A percentile compares a stretch with the other conserved stretches of the same genome.
Evolutionary conservation across 1,139 yeast species (phyloP).

Genomic region (Taiozyma onychis): DNA sequence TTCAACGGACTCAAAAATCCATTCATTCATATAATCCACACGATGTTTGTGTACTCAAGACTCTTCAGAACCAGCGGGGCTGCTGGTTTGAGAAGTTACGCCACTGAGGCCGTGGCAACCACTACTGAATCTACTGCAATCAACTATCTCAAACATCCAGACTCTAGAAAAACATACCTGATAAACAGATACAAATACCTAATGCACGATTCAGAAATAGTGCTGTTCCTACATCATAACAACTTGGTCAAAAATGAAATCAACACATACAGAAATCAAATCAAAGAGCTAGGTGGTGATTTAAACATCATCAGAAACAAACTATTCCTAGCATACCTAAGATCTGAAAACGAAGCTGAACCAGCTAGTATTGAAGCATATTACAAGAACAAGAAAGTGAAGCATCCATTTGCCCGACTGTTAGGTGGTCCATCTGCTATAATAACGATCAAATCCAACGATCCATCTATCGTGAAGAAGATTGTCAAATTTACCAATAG

Average conservation of each 20-base stretch:
- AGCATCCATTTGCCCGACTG: constrained; percentile 65
- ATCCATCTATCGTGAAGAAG: constrained; percentile 61
- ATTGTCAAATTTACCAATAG: constrained; percentile 55
- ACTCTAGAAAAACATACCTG: constrained; percentile 75
- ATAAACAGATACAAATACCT: constrained; percentile 72
- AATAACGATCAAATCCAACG: constrained; percentile 60
- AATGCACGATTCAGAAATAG: constrained; percentile 60
- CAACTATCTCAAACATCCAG: constrained; percentile 24
- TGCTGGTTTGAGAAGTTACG: constrained; percentile 11
- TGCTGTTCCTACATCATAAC: constrained; percentile 79
- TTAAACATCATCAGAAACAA: constrained; percentile 63
- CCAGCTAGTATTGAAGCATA: constrained; percentile 66
- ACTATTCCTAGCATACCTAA: constrained; percentile 68
- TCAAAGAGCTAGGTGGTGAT: constrained; percentile 58
- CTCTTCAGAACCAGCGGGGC: neutral
- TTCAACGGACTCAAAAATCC: neutral
- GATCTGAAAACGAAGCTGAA: constrained; percentile 62
- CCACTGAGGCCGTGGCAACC: constrained; percentile 7
- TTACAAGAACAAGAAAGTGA: constrained; percentile 35
- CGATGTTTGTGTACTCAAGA: constrained; percentile 2
- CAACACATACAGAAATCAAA: constrained; percentile 52
- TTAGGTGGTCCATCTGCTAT: constrained; percentile 84
- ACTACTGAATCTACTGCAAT: constrained; percentile 16
- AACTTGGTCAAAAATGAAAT: constrained; percentile 70
- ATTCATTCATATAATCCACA: neutral